These are phyloP conservation scores for Aureoboletus auriporus DNA, from an alignment of 768 basidiomycete genomes.

Conservation along the genomic window DNA sequence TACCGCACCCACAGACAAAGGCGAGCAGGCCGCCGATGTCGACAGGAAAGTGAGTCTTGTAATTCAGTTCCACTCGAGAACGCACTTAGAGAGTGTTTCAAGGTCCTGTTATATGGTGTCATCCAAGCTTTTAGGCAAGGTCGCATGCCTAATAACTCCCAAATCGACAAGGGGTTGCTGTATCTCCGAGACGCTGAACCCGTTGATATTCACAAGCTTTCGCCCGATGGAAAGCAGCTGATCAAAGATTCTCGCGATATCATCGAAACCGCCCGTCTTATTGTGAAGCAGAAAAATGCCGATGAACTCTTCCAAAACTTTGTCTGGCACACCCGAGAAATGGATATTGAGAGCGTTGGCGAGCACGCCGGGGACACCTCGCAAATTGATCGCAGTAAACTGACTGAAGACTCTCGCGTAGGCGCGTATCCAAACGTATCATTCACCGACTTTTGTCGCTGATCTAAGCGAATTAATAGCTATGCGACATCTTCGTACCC, in stretches of 20 bases:
- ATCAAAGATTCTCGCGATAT: slow-evolving; percentile 77
- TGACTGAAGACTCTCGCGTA: slow-evolving; percentile 54
- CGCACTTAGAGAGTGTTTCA: background rate
- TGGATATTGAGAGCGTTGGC: slow-evolving; percentile 37
- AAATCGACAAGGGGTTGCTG: slow-evolving; percentile 69
- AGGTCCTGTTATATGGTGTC: slow-evolving; percentile 74
- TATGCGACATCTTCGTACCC: slow-evolving; percentile 80
- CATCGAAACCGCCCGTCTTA: slow-evolving; percentile 64
- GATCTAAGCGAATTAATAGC: slow-evolving; percentile 43
- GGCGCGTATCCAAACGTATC: slow-evolving; percentile 38
- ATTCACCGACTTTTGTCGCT: background rate
- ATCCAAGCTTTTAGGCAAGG: slow-evolving; percentile 79
- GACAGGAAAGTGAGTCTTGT: slow-evolving; percentile 58
- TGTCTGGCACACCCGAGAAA: slow-evolving; percentile 70
- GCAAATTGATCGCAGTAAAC: slow-evolving; percentile 54
- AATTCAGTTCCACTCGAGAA: background rate
- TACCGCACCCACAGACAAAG: slow-evolving; percentile 59
- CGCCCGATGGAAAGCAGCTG: slow-evolving; percentile 71
- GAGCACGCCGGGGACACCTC: slow-evolving; percentile 36
- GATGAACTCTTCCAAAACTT: slow-evolving; percentile 94
- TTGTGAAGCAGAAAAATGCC: slow-evolving; percentile 80
- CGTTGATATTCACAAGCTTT: slow-evolving; percentile 62
- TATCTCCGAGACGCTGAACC: slow-evolving; percentile 62
- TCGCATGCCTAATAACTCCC: slow-evolving; percentile 72
- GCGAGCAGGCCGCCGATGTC: slow-evolving; percentile 64